phyloP scores from a whole-genome alignment of 768 basidiomycete species.

The Mrakia gelida region DNA sequence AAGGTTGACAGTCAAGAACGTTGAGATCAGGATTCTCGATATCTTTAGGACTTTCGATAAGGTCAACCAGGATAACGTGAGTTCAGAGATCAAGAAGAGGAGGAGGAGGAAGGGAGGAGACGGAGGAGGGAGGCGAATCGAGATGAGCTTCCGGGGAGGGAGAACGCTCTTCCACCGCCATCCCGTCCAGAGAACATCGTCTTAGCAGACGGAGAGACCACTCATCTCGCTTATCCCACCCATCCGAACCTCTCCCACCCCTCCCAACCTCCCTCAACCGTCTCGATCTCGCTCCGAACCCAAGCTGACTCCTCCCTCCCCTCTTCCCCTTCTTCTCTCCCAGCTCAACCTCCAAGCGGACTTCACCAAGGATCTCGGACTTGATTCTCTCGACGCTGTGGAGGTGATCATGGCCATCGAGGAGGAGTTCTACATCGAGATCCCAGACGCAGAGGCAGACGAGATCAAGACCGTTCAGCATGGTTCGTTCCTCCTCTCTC shows the following conservation, averaged over 20 bases:
- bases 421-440: slow-evolving; percentile 98
- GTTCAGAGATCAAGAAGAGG: slow-evolving; percentile 36
- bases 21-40: slow-evolving; percentile 71
- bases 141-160: not conserved
- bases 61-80: slow-evolving; percentile 68
- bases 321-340: not conserved
- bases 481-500: slow-evolving; percentile 54
- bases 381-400: slow-evolving; percentile 94
- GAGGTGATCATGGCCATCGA: slow-evolving; percentile 99
- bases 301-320: not conserved
- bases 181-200: no score
- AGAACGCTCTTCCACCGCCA: not conserved
- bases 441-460: slow-evolving; percentile 94
- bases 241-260: not conserved
- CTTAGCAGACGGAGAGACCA: not conserved
- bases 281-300: not conserved
- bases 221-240: not conserved
- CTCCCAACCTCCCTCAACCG: not conserved
- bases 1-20: slow-evolving; percentile 54
- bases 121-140: not conserved
- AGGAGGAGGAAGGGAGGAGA: slow-evolving; percentile 1
- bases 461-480: slow-evolving; percentile 86
- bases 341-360: slow-evolving; percentile 64
- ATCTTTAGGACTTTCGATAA: slow-evolving; percentile 86
- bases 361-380: slow-evolving; percentile 76